Evolutionary conservation across 306 rosid species (phyloP).

Genomic region (Cicer arietinum): DNA sequence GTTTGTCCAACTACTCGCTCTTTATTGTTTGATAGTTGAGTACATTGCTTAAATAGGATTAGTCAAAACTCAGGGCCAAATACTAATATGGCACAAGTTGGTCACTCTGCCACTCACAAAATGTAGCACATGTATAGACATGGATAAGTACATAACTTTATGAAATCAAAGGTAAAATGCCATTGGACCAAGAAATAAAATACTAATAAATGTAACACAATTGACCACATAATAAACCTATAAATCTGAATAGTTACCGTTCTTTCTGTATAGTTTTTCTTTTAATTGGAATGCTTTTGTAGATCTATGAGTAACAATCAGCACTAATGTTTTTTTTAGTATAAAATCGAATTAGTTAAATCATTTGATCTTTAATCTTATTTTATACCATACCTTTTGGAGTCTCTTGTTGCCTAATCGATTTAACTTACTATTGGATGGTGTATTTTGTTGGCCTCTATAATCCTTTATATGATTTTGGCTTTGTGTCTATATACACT

Average conservation of each 20-base stretch:
- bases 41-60: conserved; percentile 18
- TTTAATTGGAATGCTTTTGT: conserved; percentile 4
- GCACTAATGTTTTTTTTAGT: neutral
- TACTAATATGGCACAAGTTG: neutral
- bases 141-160: neutral
- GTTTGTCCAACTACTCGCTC: neutral
- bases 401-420: conserved; percentile 20
- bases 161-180: conserved; percentile 19
- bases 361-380: conserved; percentile 2
- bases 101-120: neutral
- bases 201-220: neutral
- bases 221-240: conserved; percentile 3
- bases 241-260: neutral
- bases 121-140: neutral
- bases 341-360: neutral
- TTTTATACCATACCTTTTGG: conserved; percentile 6
- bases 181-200: neutral
- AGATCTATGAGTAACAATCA: conserved; percentile 11
- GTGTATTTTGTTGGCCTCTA: conserved; percentile 21
- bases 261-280: neutral
- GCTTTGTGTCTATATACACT: conserved; percentile 11
- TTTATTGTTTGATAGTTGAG: conserved; percentile 6
- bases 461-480: conserved; percentile 20
- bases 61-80: neutral
- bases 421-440: neutral